phyloP scores from a whole-genome alignment of 2,329 filamentous ascomycete species.

The Ophiostoma montium region DNA sequence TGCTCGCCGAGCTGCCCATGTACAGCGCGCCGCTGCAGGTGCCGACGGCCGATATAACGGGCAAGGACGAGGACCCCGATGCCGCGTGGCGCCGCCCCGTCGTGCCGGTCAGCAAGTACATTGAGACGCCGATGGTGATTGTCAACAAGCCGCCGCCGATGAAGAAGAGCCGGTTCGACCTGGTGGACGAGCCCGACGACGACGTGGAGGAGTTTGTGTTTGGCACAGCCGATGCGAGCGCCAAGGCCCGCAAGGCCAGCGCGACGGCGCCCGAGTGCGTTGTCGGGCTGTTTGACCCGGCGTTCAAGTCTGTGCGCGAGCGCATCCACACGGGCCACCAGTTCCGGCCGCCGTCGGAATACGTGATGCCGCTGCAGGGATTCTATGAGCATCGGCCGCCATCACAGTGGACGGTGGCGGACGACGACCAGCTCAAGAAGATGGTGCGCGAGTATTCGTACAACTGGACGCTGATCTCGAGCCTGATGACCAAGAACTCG shows the following conservation, averaged over 20 bases:
- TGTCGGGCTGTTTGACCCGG: conserved; percentile 77
- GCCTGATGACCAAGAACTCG: conserved; percentile 59
- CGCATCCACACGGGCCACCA: conserved; percentile 81
- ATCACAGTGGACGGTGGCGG: conserved; percentile 81
- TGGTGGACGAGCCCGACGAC: conserved; percentile 47
- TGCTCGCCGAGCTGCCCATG: conserved; percentile 69
- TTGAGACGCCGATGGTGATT: conserved; percentile 65
- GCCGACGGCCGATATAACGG: conserved; percentile 41
- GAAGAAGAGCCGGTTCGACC: conserved; percentile 74
- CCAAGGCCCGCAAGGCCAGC: neutral
- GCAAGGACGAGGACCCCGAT: conserved; percentile 50
- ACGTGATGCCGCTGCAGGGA: conserved; percentile 73
- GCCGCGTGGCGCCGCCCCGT: conserved; percentile 62
- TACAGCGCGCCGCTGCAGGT: conserved; percentile 53
- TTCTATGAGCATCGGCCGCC: conserved; percentile 82
- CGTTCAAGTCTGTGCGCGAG: conserved; percentile 81
- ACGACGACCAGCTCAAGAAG: conserved; percentile 78
- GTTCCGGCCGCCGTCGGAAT: conserved; percentile 84
- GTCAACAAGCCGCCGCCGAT: conserved; percentile 48
- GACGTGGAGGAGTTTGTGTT: conserved; percentile 25
- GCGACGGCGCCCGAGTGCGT: neutral
- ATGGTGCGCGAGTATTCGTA: conserved; percentile 88
- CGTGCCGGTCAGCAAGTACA: conserved; percentile 74
- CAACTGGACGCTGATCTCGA: conserved; percentile 93
- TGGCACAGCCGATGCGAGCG: conserved; percentile 6